Percentiles rank a stretch among this genome's conserved stretches.
phyloP scores from a whole-genome alignment of 2,329 filamentous ascomycete species.

The Dactylellina cionopaga region DNA sequence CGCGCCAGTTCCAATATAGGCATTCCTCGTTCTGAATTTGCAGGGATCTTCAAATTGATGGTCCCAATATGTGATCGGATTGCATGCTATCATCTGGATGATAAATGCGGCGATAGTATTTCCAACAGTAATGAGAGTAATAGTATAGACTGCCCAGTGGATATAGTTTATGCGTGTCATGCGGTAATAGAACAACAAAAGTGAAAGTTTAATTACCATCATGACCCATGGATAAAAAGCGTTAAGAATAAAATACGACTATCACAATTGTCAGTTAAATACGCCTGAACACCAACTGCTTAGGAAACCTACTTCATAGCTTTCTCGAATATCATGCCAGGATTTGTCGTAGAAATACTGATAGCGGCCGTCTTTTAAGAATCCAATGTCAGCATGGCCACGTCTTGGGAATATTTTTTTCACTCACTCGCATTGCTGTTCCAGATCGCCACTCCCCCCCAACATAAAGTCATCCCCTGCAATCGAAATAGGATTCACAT shows the following conservation, averaged over 20 bases:
- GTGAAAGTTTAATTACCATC: constrained; percentile 16
- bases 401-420: background rate
- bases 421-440: constrained; percentile 3
- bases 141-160: constrained; percentile 9
- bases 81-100: background rate
- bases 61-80: constrained; percentile 16
- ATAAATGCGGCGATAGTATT: constrained; percentile 25
- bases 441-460: constrained; percentile 9
- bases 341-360: constrained; percentile 16
- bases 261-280: background rate
- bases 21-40: background rate
- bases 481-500: background rate
- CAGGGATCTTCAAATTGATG: background rate
- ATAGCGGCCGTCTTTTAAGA: constrained; percentile 1
- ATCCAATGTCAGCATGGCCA: background rate
- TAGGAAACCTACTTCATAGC: background rate
- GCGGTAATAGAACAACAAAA: constrained; percentile 30
- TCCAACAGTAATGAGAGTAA: background rate
- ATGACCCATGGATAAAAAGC: constrained; percentile 26
- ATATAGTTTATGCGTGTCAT: constrained; percentile 29
- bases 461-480: constrained; percentile 16
- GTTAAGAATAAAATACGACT: constrained; percentile 12
- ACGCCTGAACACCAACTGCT: background rate
- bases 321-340: constrained; percentile 15
- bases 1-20: background rate